Evolutionary conservation across 2,329 filamentous ascomycete genomes (phyloP).

Genomic region (Lecanicillium sp.): DNA sequence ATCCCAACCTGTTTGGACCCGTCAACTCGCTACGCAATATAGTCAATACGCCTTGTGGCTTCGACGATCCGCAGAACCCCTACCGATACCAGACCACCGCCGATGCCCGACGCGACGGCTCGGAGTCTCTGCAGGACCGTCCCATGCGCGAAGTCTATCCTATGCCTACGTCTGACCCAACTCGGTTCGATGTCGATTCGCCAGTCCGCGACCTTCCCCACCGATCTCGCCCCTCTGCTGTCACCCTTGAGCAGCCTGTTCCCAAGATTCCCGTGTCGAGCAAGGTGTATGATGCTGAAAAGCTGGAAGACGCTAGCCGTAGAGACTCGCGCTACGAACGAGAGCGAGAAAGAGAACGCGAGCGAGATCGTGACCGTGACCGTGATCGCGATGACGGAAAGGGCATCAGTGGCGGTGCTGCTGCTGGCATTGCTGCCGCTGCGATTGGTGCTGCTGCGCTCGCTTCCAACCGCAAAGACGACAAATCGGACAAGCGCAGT

Average conservation of each 20-base stretch:
- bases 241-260: slow-evolving; percentile 78
- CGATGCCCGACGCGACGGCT: slow-evolving; percentile 16
- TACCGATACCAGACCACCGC: slow-evolving; percentile 17
- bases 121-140: slow-evolving; percentile 13
- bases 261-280: slow-evolving; percentile 67
- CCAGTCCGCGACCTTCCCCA: slow-evolving; percentile 31
- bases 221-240: slow-evolving; percentile 44
- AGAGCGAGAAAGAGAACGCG: slow-evolving; percentile 14
- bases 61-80: slow-evolving; percentile 28
- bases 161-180: slow-evolving; percentile 57
- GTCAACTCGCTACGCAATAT: slow-evolving; percentile 52
- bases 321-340: slow-evolving; percentile 21
- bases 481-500: slow-evolving; percentile 14
- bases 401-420: slow-evolving; percentile 34
- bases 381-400: slow-evolving; percentile 11
- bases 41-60: slow-evolving; percentile 48
- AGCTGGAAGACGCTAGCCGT: slow-evolving; percentile 26
- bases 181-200: slow-evolving; percentile 49
- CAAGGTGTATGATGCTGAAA: slow-evolving; percentile 53
- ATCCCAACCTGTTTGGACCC: slow-evolving; percentile 51
- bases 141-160: slow-evolving; percentile 59
- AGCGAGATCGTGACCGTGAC: slow-evolving; percentile 7
- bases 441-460: slow-evolving; percentile 35
- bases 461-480: slow-evolving; percentile 17
- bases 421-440: slow-evolving; percentile 40